Evolutionary conservation across 2,329 filamentous ascomycete genomes (phyloP), one percentile per base, ranked within the genome.

Genomic region (Teratosphaeria viscida): DNA sequence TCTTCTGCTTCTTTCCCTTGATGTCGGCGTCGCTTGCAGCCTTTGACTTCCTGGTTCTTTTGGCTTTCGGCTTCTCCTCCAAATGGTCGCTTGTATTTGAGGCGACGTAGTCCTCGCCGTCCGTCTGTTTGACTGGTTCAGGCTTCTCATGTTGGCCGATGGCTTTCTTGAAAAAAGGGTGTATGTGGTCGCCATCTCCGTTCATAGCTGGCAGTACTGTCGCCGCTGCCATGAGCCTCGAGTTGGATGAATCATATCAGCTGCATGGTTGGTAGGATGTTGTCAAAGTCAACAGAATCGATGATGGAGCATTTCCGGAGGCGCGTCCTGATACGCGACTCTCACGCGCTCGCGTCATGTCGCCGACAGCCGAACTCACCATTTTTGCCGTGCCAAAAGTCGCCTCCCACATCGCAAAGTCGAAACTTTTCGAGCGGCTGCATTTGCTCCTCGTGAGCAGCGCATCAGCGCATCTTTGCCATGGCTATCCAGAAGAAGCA

Each of bases 401-500:
- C 37, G 35, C 8, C 35, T 39, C 8, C 35, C 35, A 39, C 11
- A 43, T 43, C 11, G 12, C 11, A 14, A 12, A 43, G 37, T 14
- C 37, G 37, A 49, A 49, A 49, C 43, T 49, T 49, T 49, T 19
- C 19, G 16, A 23, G 19, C 43, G 19, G 43, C 19, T n/a, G 16
- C 37, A 26, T 49, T 49, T 49, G 43, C 43, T 23, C 43, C 43
- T 49, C 19, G 43, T 49, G 43, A 23, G 43, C 43, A 49, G 4
- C 43, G 29, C 16, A 49, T 19, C 43, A 49, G 4, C 43, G 29
- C 16, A 49, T 19, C 19, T 19, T 11, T n/a, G 16, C 43, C 43
- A 49, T 49, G 43, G 43, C 43, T n/a, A 92, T 97, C 71, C 90
- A 97, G 73, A 96, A 97, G 83, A 97, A 97, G 83, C 89, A 96